phyloP scores from a whole-genome alignment of 768 basidiomycete genomes.

The Xerocomellus dryophilus region DNA sequence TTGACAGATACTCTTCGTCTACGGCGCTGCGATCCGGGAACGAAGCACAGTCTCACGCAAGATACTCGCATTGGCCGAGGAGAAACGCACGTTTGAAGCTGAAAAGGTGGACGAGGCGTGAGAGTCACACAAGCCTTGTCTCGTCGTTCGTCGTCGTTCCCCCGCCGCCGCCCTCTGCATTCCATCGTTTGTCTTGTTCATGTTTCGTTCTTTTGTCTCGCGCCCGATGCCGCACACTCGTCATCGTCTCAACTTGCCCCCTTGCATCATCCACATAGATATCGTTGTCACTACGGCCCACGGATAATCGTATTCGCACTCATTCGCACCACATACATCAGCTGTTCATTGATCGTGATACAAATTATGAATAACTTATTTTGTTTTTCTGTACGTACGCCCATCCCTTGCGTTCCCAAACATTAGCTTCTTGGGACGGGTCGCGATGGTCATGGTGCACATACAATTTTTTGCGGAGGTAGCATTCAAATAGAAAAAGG shows the following conservation, averaged over 20 bases:
- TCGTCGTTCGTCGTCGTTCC: background rate
- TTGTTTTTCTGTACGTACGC: background rate
- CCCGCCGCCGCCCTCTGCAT: background rate
- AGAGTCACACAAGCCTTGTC: background rate
- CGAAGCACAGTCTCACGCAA: conserved; percentile 28
- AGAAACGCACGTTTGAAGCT: background rate
- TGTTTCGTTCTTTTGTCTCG: background rate
- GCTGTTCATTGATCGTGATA: background rate
- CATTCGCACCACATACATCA: background rate
- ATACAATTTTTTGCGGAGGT: too few relatives aligned
- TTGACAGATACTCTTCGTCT: conserved; percentile 30
- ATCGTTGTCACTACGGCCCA: background rate
- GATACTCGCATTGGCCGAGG: conserved; percentile 17
- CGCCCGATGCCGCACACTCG: background rate
- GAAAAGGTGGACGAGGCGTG: conserved; percentile 3
- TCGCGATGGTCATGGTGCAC: too few relatives aligned
- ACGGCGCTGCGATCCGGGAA: conserved; percentile 32
- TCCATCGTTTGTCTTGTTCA: background rate
- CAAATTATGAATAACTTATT: background rate
- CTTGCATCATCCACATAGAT: background rate
- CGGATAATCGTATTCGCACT: background rate
- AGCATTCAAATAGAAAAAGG: background rate
- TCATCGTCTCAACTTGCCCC: background rate
- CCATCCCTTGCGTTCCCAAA: background rate
- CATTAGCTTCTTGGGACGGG: background rate